phyloP scores from a whole-genome alignment of 2,329 filamentous ascomycete species.

The Neonectria hederae region DNA sequence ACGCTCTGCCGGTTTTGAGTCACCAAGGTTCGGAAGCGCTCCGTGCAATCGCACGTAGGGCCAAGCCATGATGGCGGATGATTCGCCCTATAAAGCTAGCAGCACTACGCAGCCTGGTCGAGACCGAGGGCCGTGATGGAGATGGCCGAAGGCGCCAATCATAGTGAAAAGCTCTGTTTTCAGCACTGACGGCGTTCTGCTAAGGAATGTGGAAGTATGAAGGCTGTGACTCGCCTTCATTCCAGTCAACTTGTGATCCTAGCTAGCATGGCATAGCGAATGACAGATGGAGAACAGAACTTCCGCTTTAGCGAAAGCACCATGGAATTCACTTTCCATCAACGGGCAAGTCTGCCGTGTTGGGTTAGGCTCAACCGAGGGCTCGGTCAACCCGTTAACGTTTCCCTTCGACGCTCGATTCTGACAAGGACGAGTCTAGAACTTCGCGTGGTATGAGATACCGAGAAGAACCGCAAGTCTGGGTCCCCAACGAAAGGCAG shows the following conservation, averaged over 20 bases:
- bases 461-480: background rate
- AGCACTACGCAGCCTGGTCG: too few species aligned
- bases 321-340: too few species aligned
- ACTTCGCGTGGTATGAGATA: background rate
- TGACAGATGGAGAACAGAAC: background rate
- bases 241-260: background rate
- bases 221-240: background rate
- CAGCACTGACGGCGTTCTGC: too few species aligned
- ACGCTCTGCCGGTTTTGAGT: too few species aligned
- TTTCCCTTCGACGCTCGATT: too few species aligned
- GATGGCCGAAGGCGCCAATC: too few species aligned
- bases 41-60: too few species aligned
- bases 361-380: background rate
- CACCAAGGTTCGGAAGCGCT: too few species aligned
- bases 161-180: too few species aligned
- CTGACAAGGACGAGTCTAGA: background rate
- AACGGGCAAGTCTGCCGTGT: background rate
- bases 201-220: background rate
- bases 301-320: background rate
- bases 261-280: background rate
- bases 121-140: too few species aligned
- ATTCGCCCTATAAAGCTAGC: too few species aligned
- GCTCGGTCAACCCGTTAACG: background rate
- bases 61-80: too few species aligned
- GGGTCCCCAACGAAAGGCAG: background rate